phyloP scores from a whole-genome alignment of 768 basidiomycete species.

The Antrodiella citrinella region DNA sequence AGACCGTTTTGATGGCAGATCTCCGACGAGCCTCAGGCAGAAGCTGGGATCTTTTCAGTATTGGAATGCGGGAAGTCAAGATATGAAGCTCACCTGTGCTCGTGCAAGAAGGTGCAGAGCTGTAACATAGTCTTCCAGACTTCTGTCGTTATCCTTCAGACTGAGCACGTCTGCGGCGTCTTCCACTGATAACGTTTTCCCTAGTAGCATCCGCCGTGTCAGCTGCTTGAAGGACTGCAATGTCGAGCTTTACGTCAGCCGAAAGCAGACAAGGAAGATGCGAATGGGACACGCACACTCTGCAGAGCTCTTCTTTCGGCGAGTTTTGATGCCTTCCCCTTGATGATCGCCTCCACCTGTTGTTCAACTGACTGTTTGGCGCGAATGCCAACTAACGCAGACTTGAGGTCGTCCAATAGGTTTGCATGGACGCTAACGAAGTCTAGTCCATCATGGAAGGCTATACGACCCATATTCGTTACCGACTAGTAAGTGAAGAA shows the following conservation, averaged over 20 bases:
- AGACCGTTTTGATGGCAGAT: conserved; percentile 67
- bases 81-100: conserved; percentile 33
- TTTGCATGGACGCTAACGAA: conserved; percentile 78
- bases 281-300: conserved; percentile 27
- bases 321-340: conserved; percentile 40
- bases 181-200: conserved; percentile 67
- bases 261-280: background rate
- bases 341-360: conserved; percentile 57
- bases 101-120: conserved; percentile 60
- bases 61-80: background rate
- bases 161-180: conserved; percentile 79
- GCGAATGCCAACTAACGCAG: conserved; percentile 38
- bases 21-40: conserved; percentile 62
- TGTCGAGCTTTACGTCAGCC: background rate
- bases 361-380: conserved; percentile 56
- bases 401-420: conserved; percentile 54
- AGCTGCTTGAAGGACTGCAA: conserved; percentile 62
- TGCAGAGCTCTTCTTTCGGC: conserved; percentile 42
- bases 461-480: conserved; percentile 28
- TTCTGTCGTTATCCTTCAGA: conserved; percentile 66
- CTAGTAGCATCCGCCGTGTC: conserved; percentile 63
- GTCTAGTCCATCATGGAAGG: conserved; percentile 81
- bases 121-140: conserved; percentile 57
- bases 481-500: background rate
- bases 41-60: conserved; percentile 30